A percentile compares a stretch with the other conserved stretches of the same genome.
Evolutionary conservation across 2,329 filamentous ascomycete genomes (phyloP).

Genomic region (Aschersonia sp.): DNA sequence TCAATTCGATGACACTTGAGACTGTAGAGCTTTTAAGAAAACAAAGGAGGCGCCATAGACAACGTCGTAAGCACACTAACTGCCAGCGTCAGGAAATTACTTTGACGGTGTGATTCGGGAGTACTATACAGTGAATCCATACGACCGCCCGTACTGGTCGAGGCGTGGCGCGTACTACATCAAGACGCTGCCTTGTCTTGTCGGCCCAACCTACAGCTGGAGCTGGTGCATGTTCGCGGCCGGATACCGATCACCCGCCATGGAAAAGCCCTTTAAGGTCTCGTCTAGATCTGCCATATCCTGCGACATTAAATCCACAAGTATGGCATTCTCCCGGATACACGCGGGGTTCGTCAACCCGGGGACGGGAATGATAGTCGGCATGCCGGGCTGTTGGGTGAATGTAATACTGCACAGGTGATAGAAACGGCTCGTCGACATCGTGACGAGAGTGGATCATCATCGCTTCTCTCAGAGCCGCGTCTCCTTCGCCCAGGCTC

Average conservation of each 20-base stretch:
- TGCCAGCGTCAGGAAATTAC: background rate
- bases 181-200: background rate
- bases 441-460: too few species aligned
- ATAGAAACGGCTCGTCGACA: too few species aligned
- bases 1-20: background rate
- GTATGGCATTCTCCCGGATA: constrained; percentile 44
- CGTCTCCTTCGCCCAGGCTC: too few species aligned
- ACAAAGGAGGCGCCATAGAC: background rate
- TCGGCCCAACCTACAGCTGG: background rate
- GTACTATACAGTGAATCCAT: background rate
- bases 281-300: constrained; percentile 37
- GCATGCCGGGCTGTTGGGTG: constrained; percentile 33
- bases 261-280: constrained; percentile 31
- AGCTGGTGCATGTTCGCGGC: constrained; percentile 1
- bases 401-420: too few species aligned
- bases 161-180: background rate
- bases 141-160: background rate
- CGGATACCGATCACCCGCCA: constrained; percentile 34
- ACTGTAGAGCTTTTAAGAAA: background rate
- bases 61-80: background rate
- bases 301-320: constrained; percentile 31
- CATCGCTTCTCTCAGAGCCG: too few species aligned
- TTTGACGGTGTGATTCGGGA: background rate
- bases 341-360: constrained; percentile 42
- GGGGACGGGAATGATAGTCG: constrained; percentile 50